Evolutionary conservation across 352 stramenopile genomes (phyloP), one percentile per base, ranked within the genome.

Genomic region (Globisporangium spinosum): DNA sequence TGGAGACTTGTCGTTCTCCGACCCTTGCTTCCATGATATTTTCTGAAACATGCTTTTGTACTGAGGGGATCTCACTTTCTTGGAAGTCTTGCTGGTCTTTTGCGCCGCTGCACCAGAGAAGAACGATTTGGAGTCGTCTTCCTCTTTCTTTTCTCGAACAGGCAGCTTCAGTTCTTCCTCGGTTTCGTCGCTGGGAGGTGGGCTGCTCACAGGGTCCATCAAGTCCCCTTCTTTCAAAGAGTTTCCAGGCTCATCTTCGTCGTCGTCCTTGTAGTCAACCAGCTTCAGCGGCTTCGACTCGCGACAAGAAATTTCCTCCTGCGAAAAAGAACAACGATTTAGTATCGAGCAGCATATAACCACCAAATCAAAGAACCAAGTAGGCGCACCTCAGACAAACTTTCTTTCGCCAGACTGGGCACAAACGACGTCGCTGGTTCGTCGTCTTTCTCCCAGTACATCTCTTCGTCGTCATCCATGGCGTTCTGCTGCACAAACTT

Each of bases 31-130:
- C 83, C 83, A 90, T 25, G 85, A 87, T 58, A 91, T 90, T 57
- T 88, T 87, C 74, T 90, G 75, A 64, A 93, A 91, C 73, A 93
- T 86, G 66, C 74, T 87, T 71, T 93, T 93, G 57, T 85, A 81
- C 51, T 90, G 79, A 3, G 83, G 83, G 20, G 81, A 91, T 53
- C 68, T 65, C 54, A 56, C 61, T 29, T 78, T 81, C 65, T 73
- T 79, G 29, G 60, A 67, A 3, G 49, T 64, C 51, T 77, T 79
- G 13, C 74, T 78, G 45, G 77, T 64, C 61, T 86, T 91, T 51
- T 80, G 65, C 23, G 83, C 64, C 3, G 67, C 74, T 10, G 74
- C 76, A 40, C 71, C 78, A n/a, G 73, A 70, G 23, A 93, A 72
- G 57, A 93, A 93, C 5, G 71, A 70, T 12, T 78, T 49, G 12